phyloP scores from a whole-genome alignment of 441 rosid genomes.

The Bruguiera hainesii region DNA sequence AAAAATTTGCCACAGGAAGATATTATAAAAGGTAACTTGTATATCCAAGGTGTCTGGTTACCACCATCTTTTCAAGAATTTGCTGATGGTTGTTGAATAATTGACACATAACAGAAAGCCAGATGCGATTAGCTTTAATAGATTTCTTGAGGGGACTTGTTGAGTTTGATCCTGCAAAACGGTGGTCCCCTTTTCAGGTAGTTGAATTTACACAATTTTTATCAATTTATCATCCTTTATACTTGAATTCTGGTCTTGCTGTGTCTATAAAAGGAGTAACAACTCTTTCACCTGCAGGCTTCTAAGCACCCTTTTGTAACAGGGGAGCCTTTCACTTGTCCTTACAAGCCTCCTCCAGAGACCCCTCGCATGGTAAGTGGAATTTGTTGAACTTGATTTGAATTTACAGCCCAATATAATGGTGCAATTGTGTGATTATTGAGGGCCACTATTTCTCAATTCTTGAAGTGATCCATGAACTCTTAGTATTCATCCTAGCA shows the following conservation, averaged over 20 bases:
- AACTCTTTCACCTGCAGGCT: constrained; percentile 58
- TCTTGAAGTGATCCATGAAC: too few species aligned
- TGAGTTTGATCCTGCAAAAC: constrained; percentile 97
- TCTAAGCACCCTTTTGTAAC: constrained; percentile 97
- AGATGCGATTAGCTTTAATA: constrained; percentile 80
- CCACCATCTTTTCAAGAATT: constrained; percentile 16
- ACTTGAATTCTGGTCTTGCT: constrained; percentile 4
- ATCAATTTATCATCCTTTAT: constrained; percentile 5
- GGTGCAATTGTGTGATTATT: neutral
- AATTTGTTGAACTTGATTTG: constrained; percentile 6
- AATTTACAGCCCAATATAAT: constrained; percentile 1
- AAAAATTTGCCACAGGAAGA: constrained; percentile 79
- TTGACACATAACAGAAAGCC: constrained; percentile 55
- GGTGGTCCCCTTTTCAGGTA: constrained; percentile 99
- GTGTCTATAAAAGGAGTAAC: constrained; percentile 15
- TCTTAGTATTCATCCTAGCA: too few species aligned
- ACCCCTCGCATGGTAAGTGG: constrained; percentile 77
- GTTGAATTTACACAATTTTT: constrained; percentile 19
- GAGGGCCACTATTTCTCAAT: too few species aligned
- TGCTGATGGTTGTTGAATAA: constrained; percentile 16
- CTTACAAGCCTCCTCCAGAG: constrained; percentile 82
- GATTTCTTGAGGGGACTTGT: constrained; percentile 98
- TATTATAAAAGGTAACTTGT: constrained; percentile 58
- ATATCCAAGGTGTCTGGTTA: constrained; percentile 5
- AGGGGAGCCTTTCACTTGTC: constrained; percentile 96